Base-by-base conservation (phyloP, 2,329 filamentous ascomycete species). In the Spiromastix sp. region DNA sequence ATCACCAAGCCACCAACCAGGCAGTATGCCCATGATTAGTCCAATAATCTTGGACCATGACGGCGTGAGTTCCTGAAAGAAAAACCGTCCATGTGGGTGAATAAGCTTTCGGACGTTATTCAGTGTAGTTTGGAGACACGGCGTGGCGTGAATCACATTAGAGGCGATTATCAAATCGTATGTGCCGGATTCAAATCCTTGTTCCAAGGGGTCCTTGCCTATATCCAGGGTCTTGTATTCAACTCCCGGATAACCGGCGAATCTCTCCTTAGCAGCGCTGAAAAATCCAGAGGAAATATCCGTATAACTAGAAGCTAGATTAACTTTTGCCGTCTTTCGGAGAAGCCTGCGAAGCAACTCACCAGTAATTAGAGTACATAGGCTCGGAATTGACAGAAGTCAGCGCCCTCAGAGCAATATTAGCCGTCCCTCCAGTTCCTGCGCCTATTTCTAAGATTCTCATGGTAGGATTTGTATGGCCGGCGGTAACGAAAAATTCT, bases 401-500 rank as follows among this genome's bases (percentile, higher is more conserved):
- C 21, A 34, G 32, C 4, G 32, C 32, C n/a, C 27, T 5, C 8
- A 34, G 21, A n/a, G 21, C 22, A 4, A 19, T 8, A 2, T 28
- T 18, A 2, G 56, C 56, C 2, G 48, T 49, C 1, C 44, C 52
- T 1, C 53, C 56, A 5, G 51, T 55, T 1, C 51, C 55, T 1
- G 46, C 55, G 1, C 57, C 58, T 5, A 60, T 39, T 32, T 61
- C 55, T 0, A 60, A 47, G 13, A 61, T 49, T 0, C 34, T 32
- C 2, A 42, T 35, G 2, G 33, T 36, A 4, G 46, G 48, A 16
- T 46, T 46, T 13, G 46, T 47, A 29, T 47, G 21, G 1, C 20
- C 32, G 13, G 29, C 29, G 5, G 29, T 31, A 11, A 11, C 18
- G 29, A 31, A 31, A 31, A 31, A 31, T 17, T 31, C 29, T 6